Conservation (phyloP, 345 rosid species). For the Gossypium longicalyx region DNA sequence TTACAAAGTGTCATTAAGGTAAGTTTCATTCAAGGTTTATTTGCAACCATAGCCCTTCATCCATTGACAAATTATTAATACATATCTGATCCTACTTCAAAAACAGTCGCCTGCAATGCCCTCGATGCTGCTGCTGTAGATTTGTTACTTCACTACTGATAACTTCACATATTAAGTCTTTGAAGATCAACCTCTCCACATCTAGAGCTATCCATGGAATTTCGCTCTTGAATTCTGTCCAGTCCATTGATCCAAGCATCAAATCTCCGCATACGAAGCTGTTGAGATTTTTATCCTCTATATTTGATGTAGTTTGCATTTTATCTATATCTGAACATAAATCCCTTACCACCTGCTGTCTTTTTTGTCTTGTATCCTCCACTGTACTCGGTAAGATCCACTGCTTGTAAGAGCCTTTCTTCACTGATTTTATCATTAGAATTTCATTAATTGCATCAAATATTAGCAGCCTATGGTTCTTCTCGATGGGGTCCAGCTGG, state of each 20-base stretch:
- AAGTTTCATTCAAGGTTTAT: constrained; percentile 16
- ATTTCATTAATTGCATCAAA: constrained; percentile 75
- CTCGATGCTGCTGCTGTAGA: constrained; percentile 26
- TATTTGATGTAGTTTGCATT: constrained; percentile 42
- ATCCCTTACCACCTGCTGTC: constrained; percentile 47
- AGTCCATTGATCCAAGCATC: constrained; percentile 39
- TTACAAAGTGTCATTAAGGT: constrained; percentile 18
- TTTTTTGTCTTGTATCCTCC: constrained; percentile 30
- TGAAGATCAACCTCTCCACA: constrained; percentile 77
- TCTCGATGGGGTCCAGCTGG: constrained; percentile 31
- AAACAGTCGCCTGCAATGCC: constrained; percentile 51
- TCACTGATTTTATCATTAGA: constrained; percentile 38
- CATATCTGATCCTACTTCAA: constrained; percentile 26
- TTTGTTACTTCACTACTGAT: constrained; percentile 36
- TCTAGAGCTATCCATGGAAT: constrained; percentile 57
- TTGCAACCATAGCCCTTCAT: neutral
- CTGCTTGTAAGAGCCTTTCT: constrained; percentile 32
- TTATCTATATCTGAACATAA: constrained; percentile 63
- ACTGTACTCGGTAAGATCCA: constrained; percentile 19
- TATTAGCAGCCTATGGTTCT: constrained; percentile 55
- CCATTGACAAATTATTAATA: neutral
- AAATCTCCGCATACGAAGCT: constrained; percentile 51
- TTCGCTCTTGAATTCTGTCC: constrained; percentile 46
- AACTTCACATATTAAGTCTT: constrained; percentile 72
- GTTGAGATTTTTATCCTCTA: constrained; percentile 38